These are phyloP conservation scores for Casuarina glauca DNA, from an alignment of 306 rosid species.

Conservation along the genomic window DNA sequence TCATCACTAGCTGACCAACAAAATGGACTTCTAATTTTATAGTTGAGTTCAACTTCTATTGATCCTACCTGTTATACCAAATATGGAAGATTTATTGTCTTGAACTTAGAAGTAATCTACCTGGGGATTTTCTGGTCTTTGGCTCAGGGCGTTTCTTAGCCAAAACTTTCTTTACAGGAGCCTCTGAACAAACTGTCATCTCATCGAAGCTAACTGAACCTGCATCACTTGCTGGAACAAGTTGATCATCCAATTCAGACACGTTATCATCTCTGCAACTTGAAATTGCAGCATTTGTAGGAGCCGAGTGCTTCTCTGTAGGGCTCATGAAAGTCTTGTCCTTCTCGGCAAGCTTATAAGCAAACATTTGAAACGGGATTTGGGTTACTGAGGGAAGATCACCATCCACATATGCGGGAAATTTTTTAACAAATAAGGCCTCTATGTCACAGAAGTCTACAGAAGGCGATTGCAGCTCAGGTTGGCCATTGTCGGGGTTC, in stretches of 20 bases:
- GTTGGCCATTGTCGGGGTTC: constrained; percentile 53
- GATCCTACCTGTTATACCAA: no score
- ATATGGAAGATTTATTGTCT: no score
- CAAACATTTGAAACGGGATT: constrained; percentile 87
- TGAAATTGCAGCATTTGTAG: constrained; percentile 28
- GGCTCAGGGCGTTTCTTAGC: constrained; percentile 29
- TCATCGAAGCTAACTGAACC: constrained; percentile 42
- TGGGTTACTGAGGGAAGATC: constrained; percentile 41
- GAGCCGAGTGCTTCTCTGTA: constrained; percentile 37
- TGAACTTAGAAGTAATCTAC: constrained; percentile 41
- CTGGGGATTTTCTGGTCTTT: constrained; percentile 50
- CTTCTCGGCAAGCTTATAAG: constrained; percentile 62
- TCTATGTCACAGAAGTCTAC: constrained; percentile 74
- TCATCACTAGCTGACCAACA: no score
- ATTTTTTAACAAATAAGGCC: constrained; percentile 49
- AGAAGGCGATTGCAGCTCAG: constrained; percentile 50
- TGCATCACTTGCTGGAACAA: constrained; percentile 27
- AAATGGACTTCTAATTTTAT: no score
- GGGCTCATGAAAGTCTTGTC: constrained; percentile 43
- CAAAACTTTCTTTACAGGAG: constrained; percentile 41
- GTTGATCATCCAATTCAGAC: constrained; percentile 42
- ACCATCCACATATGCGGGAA: constrained; percentile 30
- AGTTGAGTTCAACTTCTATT: no score
- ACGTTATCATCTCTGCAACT: constrained; percentile 25
- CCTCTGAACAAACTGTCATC: constrained; percentile 37